A percentile compares a stretch with the other conserved stretches of the same genome.
Evolutionary conservation across 139 green algal species (phyloP).

Genomic region (Picochlorum sp.): DNA sequence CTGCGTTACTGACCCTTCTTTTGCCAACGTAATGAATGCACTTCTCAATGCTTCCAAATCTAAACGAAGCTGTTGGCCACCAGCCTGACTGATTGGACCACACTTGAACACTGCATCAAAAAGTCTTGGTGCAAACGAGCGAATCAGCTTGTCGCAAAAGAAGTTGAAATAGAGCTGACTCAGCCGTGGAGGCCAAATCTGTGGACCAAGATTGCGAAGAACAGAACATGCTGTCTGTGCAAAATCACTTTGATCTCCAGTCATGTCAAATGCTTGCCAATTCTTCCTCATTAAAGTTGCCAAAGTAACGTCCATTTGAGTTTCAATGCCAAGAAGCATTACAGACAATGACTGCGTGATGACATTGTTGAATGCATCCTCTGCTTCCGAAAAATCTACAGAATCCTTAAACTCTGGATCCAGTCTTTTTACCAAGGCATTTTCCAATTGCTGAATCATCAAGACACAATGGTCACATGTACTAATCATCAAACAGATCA

Average conservation of each 20-base stretch:
- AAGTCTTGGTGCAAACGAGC: conserved; percentile 75
- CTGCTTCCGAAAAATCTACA: conserved; percentile 67
- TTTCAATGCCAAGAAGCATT: conserved; percentile 85
- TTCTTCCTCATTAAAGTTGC: conserved; percentile 38
- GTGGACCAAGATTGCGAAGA: conserved; percentile 34
- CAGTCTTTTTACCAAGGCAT: conserved; percentile 51
- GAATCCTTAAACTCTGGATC: conserved; percentile 30
- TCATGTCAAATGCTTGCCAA: conserved; percentile 55
- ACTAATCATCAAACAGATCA: conserved; percentile 79
- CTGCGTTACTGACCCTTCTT: conserved; percentile 1
- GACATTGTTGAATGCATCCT: conserved; percentile 71
- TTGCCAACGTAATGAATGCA: conserved; percentile 29
- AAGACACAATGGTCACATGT: conserved; percentile 89
- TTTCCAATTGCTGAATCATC: conserved; percentile 45
- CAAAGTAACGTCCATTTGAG: conserved; percentile 67
- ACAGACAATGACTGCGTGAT: conserved; percentile 65
- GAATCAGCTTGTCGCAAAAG: conserved; percentile 90
- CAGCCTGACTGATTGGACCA: conserved; percentile 36
- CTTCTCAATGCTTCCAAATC: conserved; percentile 61
- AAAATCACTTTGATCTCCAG: conserved; percentile 84
- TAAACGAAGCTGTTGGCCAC: conserved; percentile 64
- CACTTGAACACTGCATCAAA: conserved; percentile 55
- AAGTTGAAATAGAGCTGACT: conserved; percentile 69
- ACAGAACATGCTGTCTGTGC: conserved; percentile 46
- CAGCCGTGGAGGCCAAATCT: conserved; percentile 34